Evolutionary conservation across 345 rosid species (phyloP).

Genomic region (Kernera saxatilis): DNA sequence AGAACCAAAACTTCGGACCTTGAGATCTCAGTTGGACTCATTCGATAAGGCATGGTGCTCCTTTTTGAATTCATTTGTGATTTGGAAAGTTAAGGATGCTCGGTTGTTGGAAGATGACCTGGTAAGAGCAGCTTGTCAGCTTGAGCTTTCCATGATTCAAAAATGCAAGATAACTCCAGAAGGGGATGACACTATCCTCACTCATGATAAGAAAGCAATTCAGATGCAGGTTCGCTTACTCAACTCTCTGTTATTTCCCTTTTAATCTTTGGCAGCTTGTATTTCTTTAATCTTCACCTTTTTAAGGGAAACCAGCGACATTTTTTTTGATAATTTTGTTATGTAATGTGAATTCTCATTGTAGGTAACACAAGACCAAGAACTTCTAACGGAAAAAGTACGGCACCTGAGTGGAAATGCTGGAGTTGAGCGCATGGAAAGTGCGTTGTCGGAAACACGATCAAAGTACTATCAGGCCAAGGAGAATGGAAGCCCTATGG

Average conservation of each 20-base stretch:
- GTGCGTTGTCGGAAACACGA: slow-evolving; percentile 64
- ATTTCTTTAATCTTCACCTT: background rate
- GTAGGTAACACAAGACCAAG: slow-evolving; percentile 82
- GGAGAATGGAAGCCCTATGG: slow-evolving; percentile 58
- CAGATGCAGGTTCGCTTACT: slow-evolving; percentile 62
- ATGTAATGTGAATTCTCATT: slow-evolving; percentile 1
- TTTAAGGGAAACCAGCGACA: no score
- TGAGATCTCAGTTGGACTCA: slow-evolving; percentile 66
- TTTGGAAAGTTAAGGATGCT: slow-evolving; percentile 98
- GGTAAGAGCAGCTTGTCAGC: slow-evolving; percentile 97
- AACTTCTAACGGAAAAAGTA: slow-evolving; percentile 76
- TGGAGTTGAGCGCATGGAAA: slow-evolving; percentile 76
- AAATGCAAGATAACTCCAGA: slow-evolving; percentile 72
- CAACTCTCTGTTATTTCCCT: background rate
- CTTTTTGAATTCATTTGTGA: slow-evolving; percentile 80
- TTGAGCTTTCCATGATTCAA: slow-evolving; percentile 94
- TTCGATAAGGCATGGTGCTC: slow-evolving; percentile 90
- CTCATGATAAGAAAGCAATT: slow-evolving; percentile 91
- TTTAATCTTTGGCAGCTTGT: background rate
- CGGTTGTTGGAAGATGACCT: slow-evolving; percentile 76
- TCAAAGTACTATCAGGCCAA: slow-evolving; percentile 50
- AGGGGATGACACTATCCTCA: slow-evolving; percentile 54
- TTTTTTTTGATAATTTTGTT: background rate
- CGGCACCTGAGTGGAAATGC: slow-evolving; percentile 70
- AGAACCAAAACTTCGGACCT: slow-evolving; percentile 47